Conservation (phyloP, 805 yeast genomes). For the Ogataea trehalophila region DNA sequence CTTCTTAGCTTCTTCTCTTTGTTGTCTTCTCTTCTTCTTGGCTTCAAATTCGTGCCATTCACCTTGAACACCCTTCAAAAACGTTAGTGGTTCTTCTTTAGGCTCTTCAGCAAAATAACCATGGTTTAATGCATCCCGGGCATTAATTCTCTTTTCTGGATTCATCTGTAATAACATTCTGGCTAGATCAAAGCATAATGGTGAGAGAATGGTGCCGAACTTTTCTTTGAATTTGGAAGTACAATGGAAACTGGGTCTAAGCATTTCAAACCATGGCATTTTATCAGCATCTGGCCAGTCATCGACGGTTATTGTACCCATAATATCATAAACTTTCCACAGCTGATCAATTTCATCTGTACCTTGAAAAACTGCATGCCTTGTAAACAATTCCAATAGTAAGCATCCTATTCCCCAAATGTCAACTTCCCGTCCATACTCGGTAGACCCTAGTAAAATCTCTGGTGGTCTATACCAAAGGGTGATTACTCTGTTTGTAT, state of each 20-base stretch:
- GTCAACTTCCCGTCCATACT: constrained; percentile 86
- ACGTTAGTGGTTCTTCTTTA: constrained; percentile 49
- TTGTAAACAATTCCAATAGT: constrained; percentile 72
- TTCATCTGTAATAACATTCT: constrained; percentile 56
- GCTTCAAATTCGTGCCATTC: constrained; percentile 99
- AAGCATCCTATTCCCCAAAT: constrained; percentile 97
- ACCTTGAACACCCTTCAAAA: constrained; percentile 55
- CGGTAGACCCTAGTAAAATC: constrained; percentile 81
- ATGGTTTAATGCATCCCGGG: constrained; percentile 64
- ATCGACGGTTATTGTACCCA: constrained; percentile 79
- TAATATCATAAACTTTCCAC: constrained; percentile 63
- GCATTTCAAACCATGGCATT: constrained; percentile 90
- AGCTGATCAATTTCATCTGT: constrained; percentile 83
- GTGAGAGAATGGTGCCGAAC: constrained; percentile 39
- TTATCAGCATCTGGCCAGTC: constrained; percentile 76
- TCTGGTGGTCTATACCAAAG: constrained; percentile 98
- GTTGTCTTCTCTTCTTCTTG: constrained; percentile 58
- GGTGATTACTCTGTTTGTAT: constrained; percentile 93
- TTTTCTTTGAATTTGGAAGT: constrained; percentile 36
- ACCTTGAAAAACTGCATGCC: constrained; percentile 79
- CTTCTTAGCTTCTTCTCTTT: constrained; percentile 20
- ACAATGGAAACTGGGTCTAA: constrained; percentile 50
- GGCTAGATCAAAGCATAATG: constrained; percentile 63
- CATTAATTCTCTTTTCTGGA: constrained; percentile 64
- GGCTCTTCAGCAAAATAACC: constrained; percentile 72